Conservation (phyloP, 768 basidiomycete species). For the Macrolepiota albuminosa region DNA sequence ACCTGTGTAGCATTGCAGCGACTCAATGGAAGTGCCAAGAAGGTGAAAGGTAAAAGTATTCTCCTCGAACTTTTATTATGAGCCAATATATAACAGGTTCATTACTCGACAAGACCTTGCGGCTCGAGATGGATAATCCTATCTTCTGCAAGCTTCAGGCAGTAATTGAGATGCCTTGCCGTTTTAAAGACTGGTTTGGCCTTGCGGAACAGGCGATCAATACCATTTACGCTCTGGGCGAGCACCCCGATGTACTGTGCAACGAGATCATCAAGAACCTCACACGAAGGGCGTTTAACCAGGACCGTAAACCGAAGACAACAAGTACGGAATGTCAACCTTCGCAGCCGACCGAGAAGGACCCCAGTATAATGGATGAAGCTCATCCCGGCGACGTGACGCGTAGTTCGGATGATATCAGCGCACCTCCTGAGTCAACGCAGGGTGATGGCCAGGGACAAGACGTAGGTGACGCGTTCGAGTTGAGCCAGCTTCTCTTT, state of each 20-base stretch:
- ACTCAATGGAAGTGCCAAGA: slow-evolving; percentile 92
- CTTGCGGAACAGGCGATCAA: slow-evolving; percentile 97
- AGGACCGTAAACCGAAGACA: slow-evolving; percentile 22
- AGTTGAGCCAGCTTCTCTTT: slow-evolving; percentile 90
- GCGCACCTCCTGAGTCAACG: slow-evolving; percentile 22
- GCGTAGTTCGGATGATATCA: slow-evolving; percentile 23
- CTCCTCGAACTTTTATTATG: neutral
- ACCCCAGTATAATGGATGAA: slow-evolving; percentile 53
- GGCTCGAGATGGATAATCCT: slow-evolving; percentile 81
- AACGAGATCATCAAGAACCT: slow-evolving; percentile 77
- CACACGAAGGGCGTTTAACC: slow-evolving; percentile 64
- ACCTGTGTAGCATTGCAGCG: slow-evolving; percentile 92
- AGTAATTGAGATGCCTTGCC: slow-evolving; percentile 73
- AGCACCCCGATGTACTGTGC: slow-evolving; percentile 87
- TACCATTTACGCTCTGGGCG: slow-evolving; percentile 90
- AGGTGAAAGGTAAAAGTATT: slow-evolving; percentile 74
- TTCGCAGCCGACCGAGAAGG: slow-evolving; percentile 21
- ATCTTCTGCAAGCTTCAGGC: slow-evolving; percentile 83
- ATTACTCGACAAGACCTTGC: slow-evolving; percentile 77
- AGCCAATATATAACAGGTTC: slow-evolving; percentile 51
- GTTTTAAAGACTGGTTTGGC: slow-evolving; percentile 92
- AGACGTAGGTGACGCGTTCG: slow-evolving; percentile 78
- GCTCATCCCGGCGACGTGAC: slow-evolving; percentile 37
- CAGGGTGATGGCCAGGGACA: slow-evolving; percentile 28
- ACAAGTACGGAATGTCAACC: slow-evolving; percentile 11